Percentiles rank a stretch among this genome's conserved stretches.
Evolutionary conservation across 2,329 filamentous ascomycete genomes (phyloP).

Genomic region (Shiraia sp.): DNA sequence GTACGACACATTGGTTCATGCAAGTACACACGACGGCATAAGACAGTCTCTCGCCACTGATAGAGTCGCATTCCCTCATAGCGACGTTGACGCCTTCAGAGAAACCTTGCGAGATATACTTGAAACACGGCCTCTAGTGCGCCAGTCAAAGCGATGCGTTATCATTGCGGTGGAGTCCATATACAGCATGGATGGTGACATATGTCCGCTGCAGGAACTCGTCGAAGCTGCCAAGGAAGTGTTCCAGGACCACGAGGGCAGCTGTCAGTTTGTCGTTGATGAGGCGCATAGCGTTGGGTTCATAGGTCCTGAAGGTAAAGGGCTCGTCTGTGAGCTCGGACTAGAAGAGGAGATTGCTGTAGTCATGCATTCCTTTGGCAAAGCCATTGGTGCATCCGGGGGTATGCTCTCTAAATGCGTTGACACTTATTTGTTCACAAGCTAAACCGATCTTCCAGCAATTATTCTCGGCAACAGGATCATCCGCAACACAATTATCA

Average conservation of each 20-base stretch:
- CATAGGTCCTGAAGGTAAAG: slow-evolving; percentile 59
- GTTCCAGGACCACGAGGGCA: slow-evolving; percentile 57
- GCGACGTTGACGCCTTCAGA: neutral
- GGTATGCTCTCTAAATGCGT: slow-evolving; percentile 18
- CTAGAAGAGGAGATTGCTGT: slow-evolving; percentile 34
- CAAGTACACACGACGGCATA: slow-evolving; percentile 77
- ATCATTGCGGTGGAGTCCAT: neutral
- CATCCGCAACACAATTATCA: slow-evolving; percentile 25
- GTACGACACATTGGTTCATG: slow-evolving; percentile 75
- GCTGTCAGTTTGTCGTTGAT: slow-evolving; percentile 66
- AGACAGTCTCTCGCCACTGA: slow-evolving; percentile 54
- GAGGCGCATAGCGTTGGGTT: slow-evolving; percentile 69
- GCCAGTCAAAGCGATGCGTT: neutral
- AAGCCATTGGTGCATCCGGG: slow-evolving; percentile 28
- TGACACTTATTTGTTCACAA: too few relatives aligned
- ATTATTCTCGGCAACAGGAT: slow-evolving; percentile 6
- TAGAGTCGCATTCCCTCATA: neutral
- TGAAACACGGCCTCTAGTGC: neutral
- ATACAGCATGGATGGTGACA: slow-evolving; percentile 76
- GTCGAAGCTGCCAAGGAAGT: slow-evolving; percentile 60
- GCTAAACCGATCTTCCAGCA: neutral
- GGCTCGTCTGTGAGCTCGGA: slow-evolving; percentile 51
- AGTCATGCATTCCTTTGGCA: slow-evolving; percentile 30
- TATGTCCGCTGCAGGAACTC: slow-evolving; percentile 65
- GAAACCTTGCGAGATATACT: neutral